These are phyloP conservation scores for Saccharomyces uvarum DNA, from an alignment of 1,139 yeast species.

Conservation along the genomic window DNA sequence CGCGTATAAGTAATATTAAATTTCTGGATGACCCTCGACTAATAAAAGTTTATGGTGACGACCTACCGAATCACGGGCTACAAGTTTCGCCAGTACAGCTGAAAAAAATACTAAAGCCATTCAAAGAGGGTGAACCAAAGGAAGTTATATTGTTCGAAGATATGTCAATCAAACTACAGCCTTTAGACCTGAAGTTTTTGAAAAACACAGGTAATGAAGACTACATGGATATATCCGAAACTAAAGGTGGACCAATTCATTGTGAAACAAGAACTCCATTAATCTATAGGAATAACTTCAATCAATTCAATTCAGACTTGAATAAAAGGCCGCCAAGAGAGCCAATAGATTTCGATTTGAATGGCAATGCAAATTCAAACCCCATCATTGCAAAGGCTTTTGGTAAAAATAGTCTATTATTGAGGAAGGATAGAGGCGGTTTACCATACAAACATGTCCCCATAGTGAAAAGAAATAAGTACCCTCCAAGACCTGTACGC, in stretches of 20 bases:
- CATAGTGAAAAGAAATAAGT: conserved; percentile 25
- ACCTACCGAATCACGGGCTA: conserved; percentile 26
- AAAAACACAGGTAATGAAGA: conserved; percentile 9
- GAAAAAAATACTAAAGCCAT: conserved; percentile 29
- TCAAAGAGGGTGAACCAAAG: conserved; percentile 30
- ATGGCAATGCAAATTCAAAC: conserved; percentile 9
- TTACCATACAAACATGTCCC: conserved; percentile 31
- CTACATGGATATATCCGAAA: conserved; percentile 25
- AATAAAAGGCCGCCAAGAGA: conserved; percentile 23
- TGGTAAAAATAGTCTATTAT: conserved; percentile 27
- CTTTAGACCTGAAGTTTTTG: conserved; percentile 1
- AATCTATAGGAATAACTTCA: conserved; percentile 22
- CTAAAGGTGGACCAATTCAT: conserved; percentile 27
- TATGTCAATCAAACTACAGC: conserved; percentile 4
- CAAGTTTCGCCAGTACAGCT: conserved; percentile 26
- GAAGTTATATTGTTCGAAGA: conserved; percentile 21
- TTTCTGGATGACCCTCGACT: conserved; percentile 24
- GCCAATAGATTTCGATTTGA: conserved; percentile 24
- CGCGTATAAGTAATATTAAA: conserved; percentile 14
- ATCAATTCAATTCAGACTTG: conserved; percentile 23
- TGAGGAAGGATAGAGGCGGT: conserved; percentile 32
- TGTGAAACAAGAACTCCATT: conserved; percentile 22
- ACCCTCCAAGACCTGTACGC: conserved; percentile 23
- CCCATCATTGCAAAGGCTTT: conserved; percentile 31
- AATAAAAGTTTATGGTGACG: conserved; percentile 31